Base-by-base conservation (phyloP, 73 alveolate species). In the Tetrahymena borealis region DNA sequence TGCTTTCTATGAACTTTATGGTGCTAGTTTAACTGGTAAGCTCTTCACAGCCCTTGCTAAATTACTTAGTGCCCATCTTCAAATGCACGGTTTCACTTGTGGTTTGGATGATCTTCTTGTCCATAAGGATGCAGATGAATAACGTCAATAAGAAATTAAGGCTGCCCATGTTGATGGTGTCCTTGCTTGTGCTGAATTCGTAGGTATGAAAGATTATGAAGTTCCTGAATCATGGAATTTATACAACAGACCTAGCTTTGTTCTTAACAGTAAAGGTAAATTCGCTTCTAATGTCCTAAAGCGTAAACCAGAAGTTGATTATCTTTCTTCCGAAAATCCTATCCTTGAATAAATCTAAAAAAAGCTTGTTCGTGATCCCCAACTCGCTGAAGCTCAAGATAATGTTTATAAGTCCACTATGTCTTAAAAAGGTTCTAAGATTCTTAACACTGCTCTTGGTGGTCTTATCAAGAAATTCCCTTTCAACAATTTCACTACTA, bases 1-100 rank as follows among this genome's bases (percentile, higher is more conserved):
- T 95, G 96, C 99, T 38, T 98, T 98, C 95, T 97, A 98, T 95
- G 99, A 99, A 95, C 91, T 99, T 3, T 98, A 97, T 95, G 99
- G 99, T 2, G 95, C 98, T 12, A 94, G 96, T 91, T 96, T 96
- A 94, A 97, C 99, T 16, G 99, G 99, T 78, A 97, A 98, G 94
- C 97, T 98, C 32, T 95, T 99, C 78, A 97, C 99, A 37, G 97
- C 99, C 36, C 92, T 99, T 2, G 99, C 99, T 41, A 95, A 99
- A 96, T 94, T 98, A 32, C 97, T 99, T 79, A 97, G 98, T 32
- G 96, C 96, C 13, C 97, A 91, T 94, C 95, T 99, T 40, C 98
- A 98, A 93, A 93, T 92, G 91, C 98, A 98, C 91, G 99, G 99
- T 32, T 98, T 99, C 91, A 96, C 99, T 42, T 99, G 99, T 78